Evolutionary conservation across 2,329 filamentous ascomycete genomes (phyloP).

Genomic region (Ascochyta clinopodiicola): DNA sequence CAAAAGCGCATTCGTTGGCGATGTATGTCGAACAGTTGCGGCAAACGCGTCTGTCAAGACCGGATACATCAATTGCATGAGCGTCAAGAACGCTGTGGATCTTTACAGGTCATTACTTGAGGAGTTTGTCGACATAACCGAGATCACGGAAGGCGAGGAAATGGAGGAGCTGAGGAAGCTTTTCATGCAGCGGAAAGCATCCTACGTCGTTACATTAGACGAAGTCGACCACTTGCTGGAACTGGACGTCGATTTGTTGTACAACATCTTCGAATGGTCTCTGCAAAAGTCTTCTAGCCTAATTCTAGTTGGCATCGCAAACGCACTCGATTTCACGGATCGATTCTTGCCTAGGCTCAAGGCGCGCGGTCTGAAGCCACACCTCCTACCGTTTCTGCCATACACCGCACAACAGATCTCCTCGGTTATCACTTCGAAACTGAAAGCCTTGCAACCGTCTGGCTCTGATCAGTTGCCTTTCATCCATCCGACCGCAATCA

Average conservation of each 20-base stretch:
- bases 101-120: slow-evolving; percentile 81
- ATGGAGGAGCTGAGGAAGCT: slow-evolving; percentile 71
- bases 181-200: slow-evolving; percentile 67
- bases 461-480: slow-evolving; percentile 75
- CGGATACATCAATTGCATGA: slow-evolving; percentile 95
- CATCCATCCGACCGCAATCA: slow-evolving; percentile 90
- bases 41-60: slow-evolving; percentile 64
- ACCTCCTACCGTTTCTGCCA: slow-evolving; percentile 87
- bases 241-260: slow-evolving; percentile 85
- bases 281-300: slow-evolving; percentile 80
- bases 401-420: slow-evolving; percentile 90
- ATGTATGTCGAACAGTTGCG: slow-evolving; percentile 70
- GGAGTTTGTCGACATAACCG: slow-evolving; percentile 66
- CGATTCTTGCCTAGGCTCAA: slow-evolving; percentile 93
- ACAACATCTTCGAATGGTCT: slow-evolving; percentile 97
- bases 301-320: slow-evolving; percentile 89
- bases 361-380: slow-evolving; percentile 87
- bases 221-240: slow-evolving; percentile 95
- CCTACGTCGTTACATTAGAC: slow-evolving; percentile 87
- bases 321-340: slow-evolving; percentile 93
- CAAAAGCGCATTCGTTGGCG: slow-evolving; percentile 91
- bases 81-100: slow-evolving; percentile 85
- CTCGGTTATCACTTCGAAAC: slow-evolving; percentile 81
- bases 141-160: slow-evolving; percentile 70
- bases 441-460: slow-evolving; percentile 74